These are phyloP conservation scores for Medicago ruthenica DNA, from an alignment of 306 rosid species.

Conservation along the genomic window DNA sequence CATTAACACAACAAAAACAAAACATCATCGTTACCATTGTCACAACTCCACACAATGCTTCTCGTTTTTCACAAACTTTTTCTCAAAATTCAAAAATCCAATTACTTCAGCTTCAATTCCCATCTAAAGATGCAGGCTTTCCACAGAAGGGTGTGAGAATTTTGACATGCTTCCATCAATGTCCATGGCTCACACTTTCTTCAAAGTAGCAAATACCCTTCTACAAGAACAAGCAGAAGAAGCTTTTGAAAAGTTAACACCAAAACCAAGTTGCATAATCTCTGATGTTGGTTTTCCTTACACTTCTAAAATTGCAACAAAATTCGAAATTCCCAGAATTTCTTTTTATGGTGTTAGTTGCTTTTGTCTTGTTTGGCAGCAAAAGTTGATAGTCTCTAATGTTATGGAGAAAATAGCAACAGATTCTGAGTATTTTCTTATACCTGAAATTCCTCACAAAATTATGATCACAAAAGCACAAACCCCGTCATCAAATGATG, in stretches of 20 bases:
- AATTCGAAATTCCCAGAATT: slow-evolving; percentile 61
- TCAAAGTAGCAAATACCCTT: slow-evolving; percentile 23
- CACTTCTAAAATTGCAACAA: slow-evolving; percentile 55
- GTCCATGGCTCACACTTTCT: slow-evolving; percentile 39
- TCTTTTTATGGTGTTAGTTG: slow-evolving; percentile 58
- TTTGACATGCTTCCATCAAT: slow-evolving; percentile 63
- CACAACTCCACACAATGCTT: slow-evolving; percentile 52
- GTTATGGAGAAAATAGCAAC: slow-evolving; percentile 43
- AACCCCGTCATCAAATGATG: neutral
- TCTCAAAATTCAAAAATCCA: slow-evolving; percentile 35
- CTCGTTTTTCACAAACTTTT: slow-evolving; percentile 46
- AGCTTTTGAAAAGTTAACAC: slow-evolving; percentile 45
- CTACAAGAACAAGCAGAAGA: slow-evolving; percentile 51
- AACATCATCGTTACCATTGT: slow-evolving; percentile 47
- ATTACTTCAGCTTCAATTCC: slow-evolving; percentile 41
- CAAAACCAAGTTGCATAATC: slow-evolving; percentile 66
- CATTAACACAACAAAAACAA: slow-evolving; percentile 29
- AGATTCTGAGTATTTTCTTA: slow-evolving; percentile 49
- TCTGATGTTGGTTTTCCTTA: slow-evolving; percentile 64
- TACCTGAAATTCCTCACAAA: slow-evolving; percentile 56
- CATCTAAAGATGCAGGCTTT: slow-evolving; percentile 50
- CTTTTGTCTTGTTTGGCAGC: slow-evolving; percentile 45
- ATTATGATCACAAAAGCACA: slow-evolving; percentile 55
- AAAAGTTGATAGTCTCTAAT: slow-evolving; percentile 15
- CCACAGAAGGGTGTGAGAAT: slow-evolving; percentile 74